These are phyloP conservation scores for Boletus rubescentipes DNA, from an alignment of 768 basidiomycete genomes.

Conservation along the genomic window DNA sequence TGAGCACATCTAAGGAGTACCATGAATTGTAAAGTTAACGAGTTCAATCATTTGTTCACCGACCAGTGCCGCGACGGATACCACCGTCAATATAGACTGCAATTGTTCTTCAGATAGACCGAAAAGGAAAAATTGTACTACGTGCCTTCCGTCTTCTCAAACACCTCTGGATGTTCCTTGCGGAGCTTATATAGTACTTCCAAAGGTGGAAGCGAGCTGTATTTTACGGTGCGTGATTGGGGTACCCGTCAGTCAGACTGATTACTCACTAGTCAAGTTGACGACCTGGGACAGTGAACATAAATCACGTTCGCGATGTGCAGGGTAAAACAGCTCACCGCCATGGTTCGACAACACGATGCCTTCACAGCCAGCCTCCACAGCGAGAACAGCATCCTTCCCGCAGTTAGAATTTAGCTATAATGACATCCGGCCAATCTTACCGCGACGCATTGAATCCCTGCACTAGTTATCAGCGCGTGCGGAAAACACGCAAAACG, in stretches of 20 bases:
- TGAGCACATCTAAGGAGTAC: constrained; percentile 63
- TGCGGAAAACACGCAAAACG: background rate
- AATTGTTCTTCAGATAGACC: constrained; percentile 3
- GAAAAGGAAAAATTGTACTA: background rate
- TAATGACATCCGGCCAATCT: background rate
- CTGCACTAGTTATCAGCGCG: constrained; percentile 33
- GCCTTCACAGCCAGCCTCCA: constrained; percentile 80
- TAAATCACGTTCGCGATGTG: background rate
- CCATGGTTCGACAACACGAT: constrained; percentile 93
- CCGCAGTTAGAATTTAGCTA: constrained; percentile 11
- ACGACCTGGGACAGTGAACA: constrained; percentile 43
- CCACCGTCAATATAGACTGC: constrained; percentile 84
- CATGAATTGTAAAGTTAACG: background rate
- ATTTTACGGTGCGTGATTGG: constrained; percentile 13
- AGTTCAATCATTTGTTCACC: constrained; percentile 11
- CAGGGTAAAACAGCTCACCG: constrained; percentile 42
- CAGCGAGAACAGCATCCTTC: constrained; percentile 84
- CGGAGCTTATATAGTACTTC: constrained; percentile 77
- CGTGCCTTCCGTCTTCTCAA: constrained; percentile 67
- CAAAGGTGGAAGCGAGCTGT: constrained; percentile 71
- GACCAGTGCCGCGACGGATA: constrained; percentile 75
- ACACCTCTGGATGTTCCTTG: constrained; percentile 70
- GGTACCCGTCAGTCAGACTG: background rate
- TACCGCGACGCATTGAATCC: constrained; percentile 74
- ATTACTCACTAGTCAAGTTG: constrained; percentile 74